A percentile compares a stretch with the other conserved stretches of the same genome.
These are phyloP conservation scores for Ascochyta koolunga DNA, from an alignment of 2,329 filamentous ascomycete species.

Conservation along the genomic window DNA sequence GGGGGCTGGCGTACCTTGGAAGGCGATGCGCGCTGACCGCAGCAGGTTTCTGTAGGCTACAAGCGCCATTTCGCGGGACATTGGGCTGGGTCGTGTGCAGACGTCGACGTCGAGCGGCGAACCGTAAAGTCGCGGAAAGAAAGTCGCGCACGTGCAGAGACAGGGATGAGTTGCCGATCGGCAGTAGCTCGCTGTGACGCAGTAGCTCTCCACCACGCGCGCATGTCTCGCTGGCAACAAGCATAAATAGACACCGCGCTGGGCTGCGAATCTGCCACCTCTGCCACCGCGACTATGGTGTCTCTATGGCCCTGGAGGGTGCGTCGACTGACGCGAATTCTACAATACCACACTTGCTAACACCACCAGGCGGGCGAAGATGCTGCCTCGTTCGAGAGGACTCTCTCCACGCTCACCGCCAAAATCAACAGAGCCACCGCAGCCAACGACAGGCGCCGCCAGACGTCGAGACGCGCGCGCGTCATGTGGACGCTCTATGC, in stretches of 20 bases:
- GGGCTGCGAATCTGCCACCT: conserved; percentile 34
- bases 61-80: conserved; percentile 62
- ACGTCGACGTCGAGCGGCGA: not conserved
- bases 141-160: conserved; percentile 4
- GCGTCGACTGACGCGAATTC: not conserved
- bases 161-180: conserved; percentile 10
- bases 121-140: conserved; percentile 16
- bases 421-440: conserved; percentile 80
- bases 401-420: conserved; percentile 76
- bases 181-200: conserved; percentile 25
- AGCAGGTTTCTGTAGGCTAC: conserved; percentile 81
- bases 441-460: conserved; percentile 74
- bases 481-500: conserved; percentile 91
- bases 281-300: conserved; percentile 64
- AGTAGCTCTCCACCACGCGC: conserved; percentile 24
- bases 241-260: conserved; percentile 26
- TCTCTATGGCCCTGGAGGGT: conserved; percentile 75
- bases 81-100: conserved; percentile 14
- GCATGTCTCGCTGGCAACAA: conserved; percentile 36
- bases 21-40: conserved; percentile 81
- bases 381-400: conserved; percentile 91
- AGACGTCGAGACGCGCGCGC: conserved; percentile 76
- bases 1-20: conserved; percentile 66
- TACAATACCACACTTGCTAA: conserved; percentile 14
- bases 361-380: conserved; percentile 73